Conservation (phyloP, 192 early-diverging fungal genomes). For the Entomortierella chlamydospora region DNA sequence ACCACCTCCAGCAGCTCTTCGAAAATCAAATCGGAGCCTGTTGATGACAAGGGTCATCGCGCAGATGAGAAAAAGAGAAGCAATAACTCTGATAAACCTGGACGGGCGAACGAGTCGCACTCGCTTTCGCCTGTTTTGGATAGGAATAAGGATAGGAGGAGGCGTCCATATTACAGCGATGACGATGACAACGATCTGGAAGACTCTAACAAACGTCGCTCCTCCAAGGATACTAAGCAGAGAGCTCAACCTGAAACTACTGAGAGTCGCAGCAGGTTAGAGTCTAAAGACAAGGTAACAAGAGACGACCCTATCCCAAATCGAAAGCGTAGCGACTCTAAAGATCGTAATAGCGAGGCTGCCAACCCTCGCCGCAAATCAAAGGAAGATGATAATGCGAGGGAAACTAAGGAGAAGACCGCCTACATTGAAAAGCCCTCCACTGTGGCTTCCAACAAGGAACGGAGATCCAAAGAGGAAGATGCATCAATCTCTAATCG, state of each 20-base stretch:
- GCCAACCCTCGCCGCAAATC: conserved; percentile 12
- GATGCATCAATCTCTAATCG: conserved; percentile 10
- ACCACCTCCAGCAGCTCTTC: not conserved
- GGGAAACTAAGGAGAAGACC: conserved; percentile 38
- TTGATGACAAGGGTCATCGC: conserved; percentile 14
- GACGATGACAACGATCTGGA: conserved; percentile 30
- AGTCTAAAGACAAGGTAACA: conserved; percentile 22
- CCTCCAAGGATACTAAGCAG: conserved; percentile 11
- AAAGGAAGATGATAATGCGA: conserved; percentile 25
- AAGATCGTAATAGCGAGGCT: conserved; percentile 1
- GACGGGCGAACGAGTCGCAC: conserved; percentile 20
- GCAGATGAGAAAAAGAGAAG: not conserved
- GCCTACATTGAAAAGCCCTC: conserved; percentile 17
- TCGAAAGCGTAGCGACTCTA: conserved; percentile 19
- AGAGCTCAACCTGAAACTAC: not conserved
- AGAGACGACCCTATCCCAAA: not conserved
- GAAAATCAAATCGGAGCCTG: not conserved
- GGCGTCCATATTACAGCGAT: conserved; percentile 15
- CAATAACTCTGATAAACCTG: not conserved
- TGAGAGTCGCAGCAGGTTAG: conserved; percentile 20
- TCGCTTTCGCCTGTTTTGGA: conserved; percentile 34
- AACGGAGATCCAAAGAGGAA: conserved; percentile 24
- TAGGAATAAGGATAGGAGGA: conserved; percentile 15
- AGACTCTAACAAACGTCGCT: not conserved
- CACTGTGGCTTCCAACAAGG: conserved; percentile 1